Evolutionary conservation across 192 early-diverging fungal genomes (phyloP).

Genomic region (Coemansia sp.): DNA sequence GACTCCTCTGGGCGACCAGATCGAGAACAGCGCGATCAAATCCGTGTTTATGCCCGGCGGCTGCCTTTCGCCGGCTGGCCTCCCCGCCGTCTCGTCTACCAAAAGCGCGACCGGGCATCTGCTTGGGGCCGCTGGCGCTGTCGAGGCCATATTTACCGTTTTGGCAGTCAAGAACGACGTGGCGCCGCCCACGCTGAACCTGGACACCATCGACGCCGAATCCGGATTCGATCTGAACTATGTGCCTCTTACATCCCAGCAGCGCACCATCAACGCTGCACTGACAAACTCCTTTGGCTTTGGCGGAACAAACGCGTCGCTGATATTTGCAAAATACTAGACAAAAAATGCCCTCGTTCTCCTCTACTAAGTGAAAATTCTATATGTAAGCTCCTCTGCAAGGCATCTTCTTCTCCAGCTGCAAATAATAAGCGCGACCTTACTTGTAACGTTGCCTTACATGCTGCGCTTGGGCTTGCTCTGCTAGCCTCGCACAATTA

Average conservation of each 20-base stretch:
- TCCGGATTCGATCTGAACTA: conserved; percentile 78
- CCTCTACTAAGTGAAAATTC: no score
- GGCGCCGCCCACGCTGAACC: conserved; percentile 83
- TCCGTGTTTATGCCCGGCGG: conserved; percentile 58
- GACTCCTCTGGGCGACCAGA: conserved; percentile 78
- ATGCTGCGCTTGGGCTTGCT: no score
- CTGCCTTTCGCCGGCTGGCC: conserved; percentile 2
- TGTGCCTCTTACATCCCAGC: conserved; percentile 68
- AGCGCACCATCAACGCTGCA: conserved; percentile 60
- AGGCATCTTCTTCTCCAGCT: no score
- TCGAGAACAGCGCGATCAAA: conserved; percentile 84
- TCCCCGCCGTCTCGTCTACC: conserved; percentile 77
- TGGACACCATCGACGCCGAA: conserved; percentile 51
- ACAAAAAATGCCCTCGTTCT: not conserved
- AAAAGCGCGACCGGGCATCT: conserved; percentile 92
- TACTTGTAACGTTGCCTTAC: no score
- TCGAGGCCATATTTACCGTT: conserved; percentile 89
- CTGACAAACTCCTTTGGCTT: conserved; percentile 92
- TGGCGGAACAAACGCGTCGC: conserved; percentile 75
- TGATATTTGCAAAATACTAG: conserved; percentile 57
- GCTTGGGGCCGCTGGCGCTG: conserved; percentile 91
- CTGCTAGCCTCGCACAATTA: no score
- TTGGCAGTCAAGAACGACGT: conserved; percentile 67
- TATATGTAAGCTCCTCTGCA: no score
- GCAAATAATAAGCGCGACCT: no score